Evolutionary conservation across 257 asterid genomes (phyloP).

Genomic region (Plectranthus barbatus): DNA sequence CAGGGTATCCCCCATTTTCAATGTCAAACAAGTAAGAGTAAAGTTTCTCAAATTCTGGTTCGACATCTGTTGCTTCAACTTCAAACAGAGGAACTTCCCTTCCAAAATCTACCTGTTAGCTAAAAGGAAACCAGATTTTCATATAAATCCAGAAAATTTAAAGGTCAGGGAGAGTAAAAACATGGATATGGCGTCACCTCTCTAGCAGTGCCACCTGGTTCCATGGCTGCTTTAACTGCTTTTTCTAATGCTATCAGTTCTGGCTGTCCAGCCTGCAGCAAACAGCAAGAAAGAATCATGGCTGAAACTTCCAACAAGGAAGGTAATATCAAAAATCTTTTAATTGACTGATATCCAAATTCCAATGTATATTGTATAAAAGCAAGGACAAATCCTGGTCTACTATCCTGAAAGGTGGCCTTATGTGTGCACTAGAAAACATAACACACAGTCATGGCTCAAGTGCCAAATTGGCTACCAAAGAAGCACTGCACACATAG

Average conservation of each 20-base stretch:
- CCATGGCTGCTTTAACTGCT: constrained; percentile 63
- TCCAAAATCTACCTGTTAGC: constrained; percentile 77
- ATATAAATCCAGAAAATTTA: constrained; percentile 7
- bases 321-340: not conserved
- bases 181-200: constrained; percentile 54
- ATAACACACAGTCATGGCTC: not conserved
- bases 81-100: constrained; percentile 92
- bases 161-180: constrained; percentile 9
- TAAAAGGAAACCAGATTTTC: constrained; percentile 19
- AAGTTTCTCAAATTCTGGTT: constrained; percentile 84
- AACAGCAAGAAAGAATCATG: constrained; percentile 13
- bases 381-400: not conserved
- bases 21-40: constrained; percentile 79
- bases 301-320: not conserved
- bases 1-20: constrained; percentile 52
- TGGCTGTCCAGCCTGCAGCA: constrained; percentile 73
- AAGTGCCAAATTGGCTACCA: not conserved
- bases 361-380: no score
- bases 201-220: constrained; percentile 84
- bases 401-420: no score
- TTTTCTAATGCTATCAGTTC: constrained; percentile 86
- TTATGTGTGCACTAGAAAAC: no score
- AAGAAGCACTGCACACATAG: not conserved
- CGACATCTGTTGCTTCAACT: constrained; percentile 87
- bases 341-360: not conserved